Conservation (phyloP, 1,284 basidiomycete species). For the Fomitiporia mediterranea region DNA sequence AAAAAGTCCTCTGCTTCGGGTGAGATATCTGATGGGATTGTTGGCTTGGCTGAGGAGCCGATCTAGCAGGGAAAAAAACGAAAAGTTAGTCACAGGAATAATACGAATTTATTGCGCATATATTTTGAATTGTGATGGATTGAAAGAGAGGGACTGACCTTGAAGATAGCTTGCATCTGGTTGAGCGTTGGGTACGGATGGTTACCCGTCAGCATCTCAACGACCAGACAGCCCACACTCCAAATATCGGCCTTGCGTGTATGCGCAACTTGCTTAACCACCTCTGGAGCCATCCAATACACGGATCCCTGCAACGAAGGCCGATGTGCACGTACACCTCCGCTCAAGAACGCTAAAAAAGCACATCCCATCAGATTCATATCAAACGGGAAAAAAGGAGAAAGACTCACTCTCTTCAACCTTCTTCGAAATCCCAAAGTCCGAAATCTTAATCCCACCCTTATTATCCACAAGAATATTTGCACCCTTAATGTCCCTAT, state of each 20-base stretch:
- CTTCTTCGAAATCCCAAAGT: conserved; percentile 99
- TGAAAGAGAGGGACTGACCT: conserved; percentile 44
- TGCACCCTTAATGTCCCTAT: conserved; percentile 97
- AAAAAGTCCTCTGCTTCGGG: conserved; percentile 83
- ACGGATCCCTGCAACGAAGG: conserved; percentile 95
- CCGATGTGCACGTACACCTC: conserved; percentile 75
- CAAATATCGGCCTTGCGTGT: conserved; percentile 97
- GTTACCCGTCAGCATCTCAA: conserved; percentile 98
- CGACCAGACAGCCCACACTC: conserved; percentile 95
- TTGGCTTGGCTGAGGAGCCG: conserved; percentile 78
- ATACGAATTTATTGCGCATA: conserved; percentile 1
- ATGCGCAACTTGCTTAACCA: conserved; percentile 93
- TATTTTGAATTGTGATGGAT: neutral
- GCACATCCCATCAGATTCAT: no score
- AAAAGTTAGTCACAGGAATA: neutral
- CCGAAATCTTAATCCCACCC: conserved; percentile 96
- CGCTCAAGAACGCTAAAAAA: conserved; percentile 57
- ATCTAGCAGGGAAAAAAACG: conserved; percentile 63
- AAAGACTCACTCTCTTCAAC: conserved; percentile 82
- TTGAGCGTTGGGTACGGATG: conserved; percentile 96
- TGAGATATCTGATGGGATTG: conserved; percentile 86
- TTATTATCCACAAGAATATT: conserved; percentile 99
- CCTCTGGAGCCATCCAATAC: conserved; percentile 99
- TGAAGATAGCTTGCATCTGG: conserved; percentile 99
- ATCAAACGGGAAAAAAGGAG: neutral